These are phyloP conservation scores for Buxus sempervirens DNA, from an alignment of 164 flowering plant genomes.

Conservation along the genomic window DNA sequence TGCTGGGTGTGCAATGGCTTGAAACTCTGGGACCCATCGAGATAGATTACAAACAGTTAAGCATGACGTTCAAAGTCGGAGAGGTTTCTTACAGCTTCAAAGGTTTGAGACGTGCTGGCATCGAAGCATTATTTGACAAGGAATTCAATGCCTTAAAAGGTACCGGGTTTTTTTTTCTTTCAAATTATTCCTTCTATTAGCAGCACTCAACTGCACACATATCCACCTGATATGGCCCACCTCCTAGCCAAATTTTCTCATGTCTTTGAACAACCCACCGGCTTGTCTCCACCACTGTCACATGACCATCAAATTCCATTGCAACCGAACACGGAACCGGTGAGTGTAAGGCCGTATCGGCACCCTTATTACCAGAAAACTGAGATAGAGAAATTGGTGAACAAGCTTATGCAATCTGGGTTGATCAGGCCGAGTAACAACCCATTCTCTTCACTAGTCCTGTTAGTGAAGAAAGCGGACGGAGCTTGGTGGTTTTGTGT, in stretches of 20 bases:
- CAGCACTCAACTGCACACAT: not conserved
- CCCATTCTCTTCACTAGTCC: conserved; percentile 8
- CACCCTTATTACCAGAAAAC: conserved; percentile 13
- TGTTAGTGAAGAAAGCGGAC: conserved; percentile 5
- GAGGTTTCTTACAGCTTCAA: conserved; percentile 6
- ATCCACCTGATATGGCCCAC: not conserved
- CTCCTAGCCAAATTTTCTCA: conserved; percentile 8
- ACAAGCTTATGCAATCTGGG: not conserved
- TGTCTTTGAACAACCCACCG: conserved; percentile 4
- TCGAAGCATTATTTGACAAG: conserved; percentile 1
- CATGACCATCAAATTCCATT: conserved; percentile 11
- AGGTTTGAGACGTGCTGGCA: conserved; percentile 4
- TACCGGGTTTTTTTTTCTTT: conserved; percentile 4
- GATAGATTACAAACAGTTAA: conserved; percentile 4
- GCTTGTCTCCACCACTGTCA: conserved; percentile 3
- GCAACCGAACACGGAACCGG: not conserved
- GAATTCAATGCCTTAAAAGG: not conserved
- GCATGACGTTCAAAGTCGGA: not conserved
- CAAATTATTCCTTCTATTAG: conserved; percentile 1
- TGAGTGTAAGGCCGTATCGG: conserved; percentile 7
- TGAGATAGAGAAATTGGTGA: conserved; percentile 6
- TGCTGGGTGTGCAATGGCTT: conserved; percentile 21
- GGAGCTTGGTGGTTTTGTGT: conserved; percentile 14
- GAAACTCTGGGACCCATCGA: conserved; percentile 14
- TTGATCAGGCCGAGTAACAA: conserved; percentile 4